Percentiles rank a stretch among this genome's conserved stretches.
Evolutionary conservation across 129 eudicot genomes (phyloP).

Genomic region (Pulicaria dysenterica): DNA sequence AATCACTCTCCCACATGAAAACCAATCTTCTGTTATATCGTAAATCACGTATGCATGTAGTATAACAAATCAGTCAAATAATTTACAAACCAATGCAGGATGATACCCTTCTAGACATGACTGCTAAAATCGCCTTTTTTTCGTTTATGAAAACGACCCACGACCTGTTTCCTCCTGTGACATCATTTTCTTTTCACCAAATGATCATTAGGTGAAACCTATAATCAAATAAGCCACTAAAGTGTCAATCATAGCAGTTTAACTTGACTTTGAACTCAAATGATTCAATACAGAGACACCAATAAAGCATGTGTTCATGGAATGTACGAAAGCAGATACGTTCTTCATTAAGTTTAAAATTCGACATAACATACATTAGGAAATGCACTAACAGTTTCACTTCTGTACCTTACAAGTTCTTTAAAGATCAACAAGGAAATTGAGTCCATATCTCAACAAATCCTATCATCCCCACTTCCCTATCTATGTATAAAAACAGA

Average conservation of each 20-base stretch:
- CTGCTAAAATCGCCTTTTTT: conserved; percentile 19
- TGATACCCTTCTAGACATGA: conserved; percentile 20
- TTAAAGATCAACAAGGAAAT: conserved; percentile 31
- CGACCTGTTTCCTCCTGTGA: conserved; percentile 42
- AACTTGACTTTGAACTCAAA: conserved; percentile 4
- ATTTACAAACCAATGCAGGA: conserved; percentile 23
- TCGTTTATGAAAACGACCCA: conserved; percentile 41
- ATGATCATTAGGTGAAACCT: conserved; percentile 24
- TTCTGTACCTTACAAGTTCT: conserved; percentile 33
- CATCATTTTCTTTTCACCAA: conserved; percentile 38
- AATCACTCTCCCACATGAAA: conserved; percentile 40
- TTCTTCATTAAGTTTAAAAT: conserved; percentile 18
- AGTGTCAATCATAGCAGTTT: conserved; percentile 1
- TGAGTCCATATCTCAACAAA: conserved; percentile 26
- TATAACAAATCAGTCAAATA: conserved; percentile 43
- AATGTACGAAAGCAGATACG: not conserved
- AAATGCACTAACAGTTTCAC: conserved; percentile 33
- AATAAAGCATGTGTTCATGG: conserved; percentile 3
- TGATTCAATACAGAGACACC: not conserved
- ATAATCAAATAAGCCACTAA: not conserved
- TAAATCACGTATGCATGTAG: conserved; percentile 44
- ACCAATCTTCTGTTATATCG: conserved; percentile 38
- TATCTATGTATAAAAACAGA: conserved; percentile 38
- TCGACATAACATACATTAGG: conserved; percentile 22
- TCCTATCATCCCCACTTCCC: conserved; percentile 39